Base-by-base conservation (phyloP, 148 eudicot species). In the Rhododendron vialii region DNA sequence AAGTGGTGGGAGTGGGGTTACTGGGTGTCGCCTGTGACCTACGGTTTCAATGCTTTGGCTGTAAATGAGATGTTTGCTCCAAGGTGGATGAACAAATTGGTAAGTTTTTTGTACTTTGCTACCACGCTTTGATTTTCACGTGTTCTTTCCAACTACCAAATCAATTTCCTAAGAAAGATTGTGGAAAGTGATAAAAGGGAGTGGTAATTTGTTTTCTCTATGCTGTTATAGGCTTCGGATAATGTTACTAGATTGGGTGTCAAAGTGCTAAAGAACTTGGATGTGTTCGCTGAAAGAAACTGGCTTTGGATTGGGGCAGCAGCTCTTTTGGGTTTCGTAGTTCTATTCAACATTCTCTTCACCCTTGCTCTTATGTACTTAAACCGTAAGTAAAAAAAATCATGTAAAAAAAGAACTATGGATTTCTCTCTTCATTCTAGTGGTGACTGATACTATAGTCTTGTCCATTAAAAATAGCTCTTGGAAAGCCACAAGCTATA, bases 221-320 rank as follows among this genome's bases (percentile, higher is more conserved):
- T 81, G 59, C 2, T 18, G 10, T 83, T 84, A 80, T 92, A 96
- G 99, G 98, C 91, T 47, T 90, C 98, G 9, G 99, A 96, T 83
- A 88, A 89, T 30, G 67, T 12, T 4, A 95, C 95, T 33, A 88
- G 89, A 28, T 84, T 97, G 78, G 99, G 99, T 3, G 24, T 93
- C 12, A 84, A 88, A 85, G 92, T 97, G 36, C 84, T 95, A 87
- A 86, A 90, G 73, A 92, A 91, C 87, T 93, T 94, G 45, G 85
- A 88, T 85, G 91, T 97, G 24, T 92, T 87, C 81, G 83, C 91
- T 36, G 86, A 94, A 3, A 84, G 45, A 26, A 88, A 90, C 63
- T 95, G 98, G 99, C 89, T 91, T 87, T 97, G 99, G 99, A 95
- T 97, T 69, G 99, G 98, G 45, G 91, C 92, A 17, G 98, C 90